A percentile compares a stretch with the other conserved stretches of the same genome.
phyloP scores from a whole-genome alignment of 2,329 filamentous ascomycete species.

The Cladosporium sp. region DNA sequence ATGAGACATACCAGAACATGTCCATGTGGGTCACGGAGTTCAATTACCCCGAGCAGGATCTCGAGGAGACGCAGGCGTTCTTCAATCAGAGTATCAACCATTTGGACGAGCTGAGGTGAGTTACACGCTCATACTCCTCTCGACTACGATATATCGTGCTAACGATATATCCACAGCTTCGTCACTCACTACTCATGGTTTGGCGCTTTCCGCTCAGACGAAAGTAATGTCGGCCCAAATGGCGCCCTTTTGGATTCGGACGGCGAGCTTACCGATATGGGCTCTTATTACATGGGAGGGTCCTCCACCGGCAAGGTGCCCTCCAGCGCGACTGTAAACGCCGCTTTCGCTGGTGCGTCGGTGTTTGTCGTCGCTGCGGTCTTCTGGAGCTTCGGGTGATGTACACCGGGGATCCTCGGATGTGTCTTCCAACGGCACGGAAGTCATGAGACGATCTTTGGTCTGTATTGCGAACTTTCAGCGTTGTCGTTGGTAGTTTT shows the following conservation, averaged over 20 bases:
- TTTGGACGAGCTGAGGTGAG: constrained; percentile 58
- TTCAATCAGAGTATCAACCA: constrained; percentile 64
- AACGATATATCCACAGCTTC: constrained; percentile 34
- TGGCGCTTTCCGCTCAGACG: constrained; percentile 65
- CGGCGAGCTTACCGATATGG: constrained; percentile 70
- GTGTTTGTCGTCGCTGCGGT: constrained; percentile 19
- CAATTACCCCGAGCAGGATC: constrained; percentile 54
- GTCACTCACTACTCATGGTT: constrained; percentile 71
- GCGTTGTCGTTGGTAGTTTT: no score
- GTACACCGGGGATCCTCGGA: no score
- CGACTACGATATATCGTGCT: not conserved
- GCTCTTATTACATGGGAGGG: constrained; percentile 69
- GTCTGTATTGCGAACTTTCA: no score
- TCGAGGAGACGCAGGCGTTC: constrained; percentile 58
- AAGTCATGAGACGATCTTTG: no score
- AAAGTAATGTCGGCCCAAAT: constrained; percentile 71
- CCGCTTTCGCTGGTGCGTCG: constrained; percentile 27
- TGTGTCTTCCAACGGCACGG: no score
- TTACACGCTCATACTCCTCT: constrained; percentile 13
- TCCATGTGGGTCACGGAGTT: constrained; percentile 79
- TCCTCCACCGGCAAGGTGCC: constrained; percentile 35
- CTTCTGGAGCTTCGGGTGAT: constrained; percentile 19
- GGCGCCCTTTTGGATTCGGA: constrained; percentile 64
- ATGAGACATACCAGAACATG: constrained; percentile 45
- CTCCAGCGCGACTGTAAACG: constrained; percentile 25